Conservation (phyloP, 2,329 filamentous ascomycete genomes). For the Penicillium freii region DNA sequence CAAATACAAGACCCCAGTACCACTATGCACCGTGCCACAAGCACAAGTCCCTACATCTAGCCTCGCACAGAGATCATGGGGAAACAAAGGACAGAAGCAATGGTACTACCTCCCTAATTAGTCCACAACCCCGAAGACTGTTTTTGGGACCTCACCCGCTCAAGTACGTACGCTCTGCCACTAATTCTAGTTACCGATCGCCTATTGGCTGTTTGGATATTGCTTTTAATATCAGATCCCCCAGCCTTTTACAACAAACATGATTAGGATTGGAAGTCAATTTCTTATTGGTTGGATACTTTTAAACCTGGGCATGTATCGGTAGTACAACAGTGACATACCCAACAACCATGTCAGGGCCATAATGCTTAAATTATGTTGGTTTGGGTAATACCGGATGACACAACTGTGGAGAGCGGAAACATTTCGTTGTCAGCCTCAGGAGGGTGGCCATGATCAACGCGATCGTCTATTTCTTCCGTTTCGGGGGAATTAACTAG, state of each 20-base stretch:
- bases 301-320: not conserved
- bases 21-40: not conserved
- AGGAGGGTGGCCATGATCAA: constrained; percentile 12
- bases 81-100: not conserved
- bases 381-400: not conserved
- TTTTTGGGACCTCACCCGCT: not conserved
- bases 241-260: not conserved
- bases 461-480: constrained; percentile 26
- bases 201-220: not conserved
- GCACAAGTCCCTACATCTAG: constrained; percentile 4
- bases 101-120: constrained; percentile 11
- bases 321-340: not conserved
- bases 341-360: not conserved
- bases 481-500: constrained; percentile 4
- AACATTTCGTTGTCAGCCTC: not conserved
- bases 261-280: not conserved
- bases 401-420: not conserved
- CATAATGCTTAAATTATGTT: not conserved
- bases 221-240: not conserved
- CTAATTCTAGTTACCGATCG: not conserved
- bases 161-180: not conserved
- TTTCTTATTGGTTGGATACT: not conserved
- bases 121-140: constrained; percentile 12
- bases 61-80: constrained; percentile 5
- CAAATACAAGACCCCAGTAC: not conserved